A percentile compares a stretch with the other conserved stretches of the same genome.
These are phyloP conservation scores for Linnemannia elongata DNA, from an alignment of 192 early-diverging fungal genomes.

Conservation along the genomic window DNA sequence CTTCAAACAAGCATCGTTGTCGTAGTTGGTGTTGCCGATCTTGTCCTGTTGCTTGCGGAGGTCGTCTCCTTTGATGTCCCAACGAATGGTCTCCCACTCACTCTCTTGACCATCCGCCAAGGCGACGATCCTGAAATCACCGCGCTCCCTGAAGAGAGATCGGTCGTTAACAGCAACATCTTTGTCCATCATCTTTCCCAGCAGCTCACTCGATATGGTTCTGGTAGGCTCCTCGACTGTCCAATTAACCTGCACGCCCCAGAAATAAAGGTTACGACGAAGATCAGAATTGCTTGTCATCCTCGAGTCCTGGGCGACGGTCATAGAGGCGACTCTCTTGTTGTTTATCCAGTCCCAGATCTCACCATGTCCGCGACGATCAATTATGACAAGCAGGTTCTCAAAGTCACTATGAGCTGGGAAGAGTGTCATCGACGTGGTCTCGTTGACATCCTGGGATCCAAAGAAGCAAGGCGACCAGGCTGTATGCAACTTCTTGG, in stretches of 20 bases:
- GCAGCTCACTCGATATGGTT: neutral
- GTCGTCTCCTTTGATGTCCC: slow-evolving; percentile 13
- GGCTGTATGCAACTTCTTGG: neutral
- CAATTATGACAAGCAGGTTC: slow-evolving; percentile 22
- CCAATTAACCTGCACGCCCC: slow-evolving; percentile 37
- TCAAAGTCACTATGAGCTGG: slow-evolving; percentile 35
- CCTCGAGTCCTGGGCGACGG: neutral
- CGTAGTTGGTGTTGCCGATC: too few species aligned
- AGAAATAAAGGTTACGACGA: slow-evolving; percentile 22
- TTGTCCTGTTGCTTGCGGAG: neutral
- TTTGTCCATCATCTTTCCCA: neutral
- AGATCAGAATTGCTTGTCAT: neutral
- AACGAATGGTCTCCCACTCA: slow-evolving; percentile 34
- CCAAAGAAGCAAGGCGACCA: slow-evolving; percentile 10
- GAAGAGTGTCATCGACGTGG: slow-evolving; percentile 40
- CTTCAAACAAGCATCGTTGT: neutral
- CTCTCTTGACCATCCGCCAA: slow-evolving; percentile 24
- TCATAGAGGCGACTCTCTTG: neutral
- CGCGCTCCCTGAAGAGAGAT: neutral
- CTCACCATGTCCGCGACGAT: slow-evolving; percentile 16
- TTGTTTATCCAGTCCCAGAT: slow-evolving; percentile 36
- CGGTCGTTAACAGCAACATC: neutral
- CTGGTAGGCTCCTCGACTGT: slow-evolving; percentile 24
- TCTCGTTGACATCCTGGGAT: neutral
- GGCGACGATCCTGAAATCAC: slow-evolving; percentile 28